Conservation (phyloP, 768 basidiomycete species). For the Boletus reticulatus region DNA sequence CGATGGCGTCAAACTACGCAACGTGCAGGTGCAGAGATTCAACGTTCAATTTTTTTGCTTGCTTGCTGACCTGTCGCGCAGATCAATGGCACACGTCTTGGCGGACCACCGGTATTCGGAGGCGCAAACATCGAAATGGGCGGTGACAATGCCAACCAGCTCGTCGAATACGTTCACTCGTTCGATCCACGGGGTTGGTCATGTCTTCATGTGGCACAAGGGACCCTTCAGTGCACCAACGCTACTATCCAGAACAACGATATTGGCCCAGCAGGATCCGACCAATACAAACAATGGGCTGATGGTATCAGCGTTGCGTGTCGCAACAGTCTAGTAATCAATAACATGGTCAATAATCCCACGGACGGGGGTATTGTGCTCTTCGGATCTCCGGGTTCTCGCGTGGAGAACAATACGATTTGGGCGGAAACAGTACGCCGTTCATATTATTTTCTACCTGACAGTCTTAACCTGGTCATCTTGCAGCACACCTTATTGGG, state of each 20-base stretch:
- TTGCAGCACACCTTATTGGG: constrained; percentile 64
- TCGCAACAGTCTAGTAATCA: constrained; percentile 54
- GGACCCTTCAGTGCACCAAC: constrained; percentile 61
- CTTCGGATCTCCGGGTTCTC: constrained; percentile 72
- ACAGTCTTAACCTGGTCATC: neutral
- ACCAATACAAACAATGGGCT: constrained; percentile 70
- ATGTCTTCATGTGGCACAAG: constrained; percentile 76
- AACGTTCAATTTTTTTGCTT: neutral
- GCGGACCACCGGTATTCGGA: constrained; percentile 50
- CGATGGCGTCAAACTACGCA: constrained; percentile 58
- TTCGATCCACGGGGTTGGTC: constrained; percentile 82
- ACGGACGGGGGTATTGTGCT: constrained; percentile 82
- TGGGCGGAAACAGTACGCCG: constrained; percentile 61
- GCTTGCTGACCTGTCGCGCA: constrained; percentile 25
- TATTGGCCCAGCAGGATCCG: constrained; percentile 73
- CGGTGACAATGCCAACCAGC: constrained; percentile 65
- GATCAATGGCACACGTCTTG: constrained; percentile 72
- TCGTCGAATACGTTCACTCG: constrained; percentile 75
- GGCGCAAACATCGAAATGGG: constrained; percentile 88
- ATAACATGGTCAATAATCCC: constrained; percentile 68
- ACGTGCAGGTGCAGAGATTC: constrained; percentile 56
- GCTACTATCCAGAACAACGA: constrained; percentile 76
- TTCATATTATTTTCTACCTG: neutral
- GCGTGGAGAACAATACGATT: constrained; percentile 75
- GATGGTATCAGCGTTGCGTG: constrained; percentile 81